Conservation (phyloP, 2,329 filamentous ascomycete species). For the Colletotrichum incanum region DNA sequence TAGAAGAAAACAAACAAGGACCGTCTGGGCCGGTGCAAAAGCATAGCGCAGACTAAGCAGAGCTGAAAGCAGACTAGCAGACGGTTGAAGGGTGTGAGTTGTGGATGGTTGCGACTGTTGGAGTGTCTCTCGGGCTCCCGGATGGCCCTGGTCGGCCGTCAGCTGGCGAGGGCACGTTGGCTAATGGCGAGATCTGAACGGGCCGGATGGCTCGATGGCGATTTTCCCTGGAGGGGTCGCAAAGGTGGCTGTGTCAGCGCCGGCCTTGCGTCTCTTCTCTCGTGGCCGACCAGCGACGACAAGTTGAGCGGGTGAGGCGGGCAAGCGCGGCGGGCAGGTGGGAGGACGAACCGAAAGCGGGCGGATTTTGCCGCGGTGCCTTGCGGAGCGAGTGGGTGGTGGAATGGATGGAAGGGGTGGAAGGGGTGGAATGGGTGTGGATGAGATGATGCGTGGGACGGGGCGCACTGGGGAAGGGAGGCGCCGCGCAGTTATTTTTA, state of each 20-base stretch:
- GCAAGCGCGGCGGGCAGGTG: conserved; percentile 23
- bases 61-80: conserved; percentile 6
- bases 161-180: conserved; percentile 36
- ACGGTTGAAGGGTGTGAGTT: background rate
- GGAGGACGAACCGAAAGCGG: conserved; percentile 36
- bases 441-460: conserved; percentile 30
- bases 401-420: background rate
- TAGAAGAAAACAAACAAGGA: conserved; percentile 5
- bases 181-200: conserved; percentile 36
- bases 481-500: conserved; percentile 40
- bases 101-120: background rate
- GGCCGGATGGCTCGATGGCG: conserved; percentile 23
- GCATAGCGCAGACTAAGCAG: conserved; percentile 1
- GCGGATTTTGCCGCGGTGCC: conserved; percentile 1
- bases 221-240: background rate
- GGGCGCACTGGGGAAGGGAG: conserved; percentile 36
- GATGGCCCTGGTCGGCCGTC: conserved; percentile 11
- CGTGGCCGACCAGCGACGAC: background rate
- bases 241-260: conserved; percentile 29
- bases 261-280: too few relatives aligned
- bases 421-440: background rate
- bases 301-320: background rate
- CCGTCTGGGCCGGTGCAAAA: background rate
- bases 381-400: background rate
- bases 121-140: conserved; percentile 19